Evolutionary conservation across 192 early-diverging fungal genomes (phyloP).

Genomic region (Coemansia sp.): DNA sequence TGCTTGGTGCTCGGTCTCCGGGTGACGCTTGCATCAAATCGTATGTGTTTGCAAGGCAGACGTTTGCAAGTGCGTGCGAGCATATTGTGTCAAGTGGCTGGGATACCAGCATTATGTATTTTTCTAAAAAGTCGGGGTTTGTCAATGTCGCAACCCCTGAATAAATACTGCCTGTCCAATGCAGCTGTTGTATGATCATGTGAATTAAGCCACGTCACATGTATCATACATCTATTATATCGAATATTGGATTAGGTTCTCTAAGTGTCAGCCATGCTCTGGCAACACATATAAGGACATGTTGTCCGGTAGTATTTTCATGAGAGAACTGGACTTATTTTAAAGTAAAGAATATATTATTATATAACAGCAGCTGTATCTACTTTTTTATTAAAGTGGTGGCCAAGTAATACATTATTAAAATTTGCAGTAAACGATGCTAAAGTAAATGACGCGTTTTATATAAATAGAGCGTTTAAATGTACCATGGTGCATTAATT

Average conservation of each 20-base stretch:
- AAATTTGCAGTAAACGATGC: neutral
- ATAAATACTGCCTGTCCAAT: neutral
- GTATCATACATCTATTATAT: too few relatives aligned
- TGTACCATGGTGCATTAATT: too few relatives aligned
- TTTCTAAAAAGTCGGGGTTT: conserved; percentile 20
- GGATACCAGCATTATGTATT: conserved; percentile 36
- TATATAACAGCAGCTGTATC: neutral
- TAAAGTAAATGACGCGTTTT: too few relatives aligned
- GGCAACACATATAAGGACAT: too few relatives aligned
- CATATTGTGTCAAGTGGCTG: conserved; percentile 22
- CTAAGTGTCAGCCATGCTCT: too few relatives aligned
- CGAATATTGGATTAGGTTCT: too few relatives aligned
- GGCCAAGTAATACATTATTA: neutral
- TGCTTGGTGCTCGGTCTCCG: conserved; percentile 5
- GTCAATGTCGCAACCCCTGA: conserved; percentile 1
- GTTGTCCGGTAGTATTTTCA: too few relatives aligned
- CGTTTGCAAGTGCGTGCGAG: conserved; percentile 20
- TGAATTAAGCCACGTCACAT: too few relatives aligned
- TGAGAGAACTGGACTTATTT: too few relatives aligned
- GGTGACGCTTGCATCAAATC: conserved; percentile 6
- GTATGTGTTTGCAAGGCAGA: conserved; percentile 26
- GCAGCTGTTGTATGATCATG: too few relatives aligned
- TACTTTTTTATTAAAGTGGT: conserved; percentile 1
- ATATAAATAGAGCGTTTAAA: too few relatives aligned
- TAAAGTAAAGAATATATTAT: too few relatives aligned